Conservation (phyloP, 1,284 basidiomycete species). For the Ustilago hordei region DNA sequence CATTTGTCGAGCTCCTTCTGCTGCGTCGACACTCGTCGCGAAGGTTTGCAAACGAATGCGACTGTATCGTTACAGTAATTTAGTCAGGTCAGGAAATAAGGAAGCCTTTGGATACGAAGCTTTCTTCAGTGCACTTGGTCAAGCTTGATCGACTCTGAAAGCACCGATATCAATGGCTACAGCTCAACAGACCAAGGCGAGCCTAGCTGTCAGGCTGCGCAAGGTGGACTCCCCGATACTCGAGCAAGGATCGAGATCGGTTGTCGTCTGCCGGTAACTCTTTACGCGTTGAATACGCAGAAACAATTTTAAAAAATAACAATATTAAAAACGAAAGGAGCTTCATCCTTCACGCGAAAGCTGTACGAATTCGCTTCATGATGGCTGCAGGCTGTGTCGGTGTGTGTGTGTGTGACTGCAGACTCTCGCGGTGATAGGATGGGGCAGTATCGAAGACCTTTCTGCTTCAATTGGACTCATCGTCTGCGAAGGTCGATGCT, state of each 20-base stretch:
- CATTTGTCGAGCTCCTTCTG: background rate
- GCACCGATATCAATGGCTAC: no score
- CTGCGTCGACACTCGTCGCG: background rate
- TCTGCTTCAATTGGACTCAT: background rate
- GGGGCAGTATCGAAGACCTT: background rate
- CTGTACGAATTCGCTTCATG: constrained; percentile 1
- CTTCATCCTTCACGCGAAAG: background rate
- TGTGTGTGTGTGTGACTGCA: background rate
- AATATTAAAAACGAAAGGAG: background rate
- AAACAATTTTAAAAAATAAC: no score
- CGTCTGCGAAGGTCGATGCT: background rate
- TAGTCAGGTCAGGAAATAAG: background rate
- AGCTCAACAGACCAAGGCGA: no score
- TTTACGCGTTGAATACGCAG: no score
- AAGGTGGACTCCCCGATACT: no score
- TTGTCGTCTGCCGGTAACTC: no score
- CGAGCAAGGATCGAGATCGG: no score
- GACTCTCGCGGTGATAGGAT: background rate
- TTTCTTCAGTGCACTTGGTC: no score
- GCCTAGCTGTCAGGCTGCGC: no score
- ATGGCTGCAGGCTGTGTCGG: background rate
- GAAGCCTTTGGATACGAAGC: no score
- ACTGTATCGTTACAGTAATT: background rate
- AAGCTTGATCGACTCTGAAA: no score
- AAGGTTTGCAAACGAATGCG: background rate